Base-by-base conservation (phyloP, 148 eudicot species). In the Vaccinium vitisidaea region DNA sequence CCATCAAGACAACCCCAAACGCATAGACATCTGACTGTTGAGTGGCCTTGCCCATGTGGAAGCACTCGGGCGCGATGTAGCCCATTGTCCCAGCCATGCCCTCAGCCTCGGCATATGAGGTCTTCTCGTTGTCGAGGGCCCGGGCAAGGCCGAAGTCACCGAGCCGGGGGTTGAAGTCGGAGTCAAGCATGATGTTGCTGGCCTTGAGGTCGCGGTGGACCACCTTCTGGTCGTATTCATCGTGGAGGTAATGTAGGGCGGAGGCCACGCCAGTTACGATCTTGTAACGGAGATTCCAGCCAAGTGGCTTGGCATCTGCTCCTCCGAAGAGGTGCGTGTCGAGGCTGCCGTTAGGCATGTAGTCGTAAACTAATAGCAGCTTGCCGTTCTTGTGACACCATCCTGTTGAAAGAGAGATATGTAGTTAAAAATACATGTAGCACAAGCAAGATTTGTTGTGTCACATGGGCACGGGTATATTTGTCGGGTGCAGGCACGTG, bases 121-220 rank as follows among this genome's bases (percentile, higher is more conserved):
- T 91, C 71, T 91, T 93, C 63, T 93, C 95, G 13, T 88, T 92
- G 88, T 96, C 99, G 3, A 96, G 81, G 75, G 95, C 99, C 0
- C 99, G 93, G 14, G 98, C 99, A 3, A 96, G 85, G 49, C 99
- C 98, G 32, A 96, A 96, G 85, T 96, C 99, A 13, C 99, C 99
- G 0, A 94, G 87, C 0, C 95, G 95, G 4, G 98, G 93, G 36
- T 92, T 93, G 90, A 92, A 96, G 89, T 90, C 82, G 49, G 87
- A 50, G 81, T 96, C 99, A 0, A 96, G 95, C 94, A 96, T 91
- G 76, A 96, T 89, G 85, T 96, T 96, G 90, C 95, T 96, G n/a
- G 99, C 94, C 81, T 96, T 96, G 56, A 96, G 88, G 79, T 96
- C 98, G 1, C 99, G 91, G 84, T 96, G 99, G 65, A 96, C 96